Base-by-base conservation (phyloP, 352 stramenopile species). In the Globisporangium iwayamae region DNA sequence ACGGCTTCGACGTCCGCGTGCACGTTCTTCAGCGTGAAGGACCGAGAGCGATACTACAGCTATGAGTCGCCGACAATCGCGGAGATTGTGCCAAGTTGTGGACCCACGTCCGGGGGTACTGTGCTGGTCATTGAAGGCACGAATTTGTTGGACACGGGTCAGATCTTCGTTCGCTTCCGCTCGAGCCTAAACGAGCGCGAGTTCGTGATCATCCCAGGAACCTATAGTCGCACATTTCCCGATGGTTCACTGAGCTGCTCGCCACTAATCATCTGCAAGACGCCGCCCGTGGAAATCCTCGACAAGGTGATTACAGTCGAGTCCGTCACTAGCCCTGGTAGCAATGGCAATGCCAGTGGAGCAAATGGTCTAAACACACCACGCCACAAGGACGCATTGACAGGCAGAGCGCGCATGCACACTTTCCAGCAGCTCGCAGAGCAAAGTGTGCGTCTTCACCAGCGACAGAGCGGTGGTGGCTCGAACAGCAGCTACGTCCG, bases 141-240 rank as follows among this genome's bases (percentile, higher is more conserved):
- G 0, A 88, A 88, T 45, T 70, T 91, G n/a, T 34, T 91, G 2
- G 79, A 91, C 48, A 91, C 83, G 0, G 83, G 81, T 0, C 83
- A 91, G 50, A 85, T 91, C 28, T 91, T 91, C 48, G 83, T 89
- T n/a, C 78, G 83, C 7, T 90, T 91, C 36, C 75, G 83, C 16
- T 88, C 77, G 6, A 80, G 56, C 45, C 46, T 74, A 0, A 89
- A 89, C 36, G 83, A 89, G 53, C 80, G 79, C 0, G 81, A 91
- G 47, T 87, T 76, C 54, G 68, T 87, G 3, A 62, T 91, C 13
- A 72, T 90, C 10, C 83, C 83, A 2, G 81, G 66, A 7, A 68
- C 55, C 13, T 90, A 84, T 61, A 89, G 79, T 64, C 73, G 76
- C 0, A 71, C 66, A 1, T 91, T 86, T 65, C 81, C 83, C 0